Base-by-base conservation (phyloP, 257 asterid species). In the Solanum sitiens region DNA sequence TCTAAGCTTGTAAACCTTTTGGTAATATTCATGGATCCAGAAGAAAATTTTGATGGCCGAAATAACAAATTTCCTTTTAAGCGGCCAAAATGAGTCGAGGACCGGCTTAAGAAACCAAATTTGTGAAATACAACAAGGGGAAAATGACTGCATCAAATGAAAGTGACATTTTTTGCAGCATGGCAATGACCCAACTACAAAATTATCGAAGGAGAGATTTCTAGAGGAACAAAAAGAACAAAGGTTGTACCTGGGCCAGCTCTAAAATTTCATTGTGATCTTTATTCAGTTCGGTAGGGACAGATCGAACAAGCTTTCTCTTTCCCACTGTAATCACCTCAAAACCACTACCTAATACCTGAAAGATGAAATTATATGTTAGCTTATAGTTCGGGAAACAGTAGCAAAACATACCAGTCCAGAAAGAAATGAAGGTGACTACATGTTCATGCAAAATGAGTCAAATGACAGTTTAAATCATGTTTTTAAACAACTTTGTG, bases 201-300 rank as follows among this genome's bases (percentile, higher is more conserved):
- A 71, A 56, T 12, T 10, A 18, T 72, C 68, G 4, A 25, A 8
- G 42, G 23, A 86, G 53, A 86, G 67, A 12, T 45, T 14, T 32
- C 32, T 30, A 2, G 2, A 33, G 86, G 85, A 80, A 83, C 8
- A 73, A 13, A 56, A 74, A 86, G 87, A 76, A 82, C 30, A 82
- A 63, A 33, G 87, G 86, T 63, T 21, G 88, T 90, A 97, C 98
- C 99, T 97, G 99, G 4, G 99, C 99, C 59, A 96, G 94, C 97
- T 97, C 99, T 86, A 97, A 89, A 67, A 97, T 94, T 90, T 96
- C 99, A 86, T 97, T 97, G 90, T 96, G 99, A 91, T 97, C 99
- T 92, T 93, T 96, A 89, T 97, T 97, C 93, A 97, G 68, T 89
- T 97, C 99, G 3, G 99, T 97, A n/a, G 99, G 99, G 89, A 97